Evolutionary conservation across 2,329 filamentous ascomycete species (phyloP).

Genomic region (Botrytis fragariae): DNA sequence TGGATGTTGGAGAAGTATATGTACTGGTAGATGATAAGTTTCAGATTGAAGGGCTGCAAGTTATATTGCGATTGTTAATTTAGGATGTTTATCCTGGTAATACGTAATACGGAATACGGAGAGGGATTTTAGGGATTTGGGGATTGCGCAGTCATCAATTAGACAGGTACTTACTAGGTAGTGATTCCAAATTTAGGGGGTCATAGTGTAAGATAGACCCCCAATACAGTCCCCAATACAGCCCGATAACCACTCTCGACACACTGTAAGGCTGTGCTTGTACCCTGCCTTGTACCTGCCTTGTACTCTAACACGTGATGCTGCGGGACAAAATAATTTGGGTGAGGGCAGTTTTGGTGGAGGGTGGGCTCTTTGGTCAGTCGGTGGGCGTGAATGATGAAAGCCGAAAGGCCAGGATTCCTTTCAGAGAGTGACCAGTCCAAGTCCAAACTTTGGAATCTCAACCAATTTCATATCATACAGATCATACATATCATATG

Average conservation of each 20-base stretch:
- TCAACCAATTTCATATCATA: not conserved
- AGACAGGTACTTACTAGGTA: not conserved
- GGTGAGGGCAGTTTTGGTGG: not conserved
- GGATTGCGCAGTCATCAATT: not conserved
- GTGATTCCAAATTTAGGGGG: not conserved
- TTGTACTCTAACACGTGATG: not conserved
- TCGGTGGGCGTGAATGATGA: not conserved
- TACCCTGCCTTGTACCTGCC: not conserved
- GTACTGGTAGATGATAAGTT: not conserved
- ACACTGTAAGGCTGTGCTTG: not conserved
- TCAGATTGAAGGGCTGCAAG: not conserved
- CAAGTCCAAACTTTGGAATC: not conserved
- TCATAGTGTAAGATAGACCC: not conserved
- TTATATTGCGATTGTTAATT: not conserved
- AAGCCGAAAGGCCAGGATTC: conserved; percentile 15
- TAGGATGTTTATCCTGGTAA: not conserved
- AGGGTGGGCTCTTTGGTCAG: not conserved
- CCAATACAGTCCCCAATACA: not conserved
- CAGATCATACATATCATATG: not conserved
- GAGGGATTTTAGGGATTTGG: not conserved
- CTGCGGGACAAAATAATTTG: not conserved
- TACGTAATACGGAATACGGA: not conserved
- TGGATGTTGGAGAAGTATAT: not conserved
- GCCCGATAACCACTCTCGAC: not conserved
- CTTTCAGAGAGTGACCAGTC: conserved; percentile 2